Percentiles rank a stretch among this genome's conserved stretches.
These are phyloP conservation scores for Benincasa hispida DNA, from an alignment of 306 rosid genomes.

Conservation along the genomic window DNA sequence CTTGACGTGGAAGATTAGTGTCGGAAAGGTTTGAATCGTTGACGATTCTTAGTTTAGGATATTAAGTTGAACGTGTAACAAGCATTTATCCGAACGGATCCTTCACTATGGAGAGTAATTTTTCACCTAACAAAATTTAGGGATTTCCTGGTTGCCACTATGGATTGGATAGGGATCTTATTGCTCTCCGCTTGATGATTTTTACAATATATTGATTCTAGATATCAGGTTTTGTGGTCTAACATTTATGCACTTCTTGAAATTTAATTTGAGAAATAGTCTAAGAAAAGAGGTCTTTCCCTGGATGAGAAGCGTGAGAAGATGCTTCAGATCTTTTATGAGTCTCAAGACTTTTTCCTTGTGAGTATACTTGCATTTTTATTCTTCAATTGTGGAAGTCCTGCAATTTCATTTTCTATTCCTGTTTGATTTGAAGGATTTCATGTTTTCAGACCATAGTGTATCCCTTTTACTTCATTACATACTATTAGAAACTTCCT, in stretches of 20 bases:
- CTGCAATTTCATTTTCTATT: not conserved
- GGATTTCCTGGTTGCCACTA: not conserved
- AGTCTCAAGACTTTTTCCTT: constrained; percentile 80
- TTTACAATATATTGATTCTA: not conserved
- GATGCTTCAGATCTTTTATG: constrained; percentile 91
- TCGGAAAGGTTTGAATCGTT: not conserved
- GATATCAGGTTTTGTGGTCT: not conserved
- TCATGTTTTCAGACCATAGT: not conserved
- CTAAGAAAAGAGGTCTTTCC: constrained; percentile 93
- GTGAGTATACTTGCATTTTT: constrained; percentile 20
- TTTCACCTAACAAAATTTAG: not conserved
- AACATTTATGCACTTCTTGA: not conserved
- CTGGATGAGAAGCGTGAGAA: constrained; percentile 97
- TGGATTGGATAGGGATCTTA: not conserved
- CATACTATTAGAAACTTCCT: not conserved
- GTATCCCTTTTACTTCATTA: not conserved
- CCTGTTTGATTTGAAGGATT: not conserved
- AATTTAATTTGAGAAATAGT: constrained; percentile 30
- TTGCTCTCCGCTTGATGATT: not conserved
- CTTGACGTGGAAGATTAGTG: not conserved
- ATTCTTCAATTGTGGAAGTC: not conserved
- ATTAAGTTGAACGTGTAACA: not conserved
- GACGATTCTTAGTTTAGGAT: not conserved
- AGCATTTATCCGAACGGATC: not conserved
- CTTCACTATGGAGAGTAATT: not conserved